Evolutionary conservation across 2,329 filamentous ascomycete genomes (phyloP).

Genomic region (Pseudocercospora fijiensis): DNA sequence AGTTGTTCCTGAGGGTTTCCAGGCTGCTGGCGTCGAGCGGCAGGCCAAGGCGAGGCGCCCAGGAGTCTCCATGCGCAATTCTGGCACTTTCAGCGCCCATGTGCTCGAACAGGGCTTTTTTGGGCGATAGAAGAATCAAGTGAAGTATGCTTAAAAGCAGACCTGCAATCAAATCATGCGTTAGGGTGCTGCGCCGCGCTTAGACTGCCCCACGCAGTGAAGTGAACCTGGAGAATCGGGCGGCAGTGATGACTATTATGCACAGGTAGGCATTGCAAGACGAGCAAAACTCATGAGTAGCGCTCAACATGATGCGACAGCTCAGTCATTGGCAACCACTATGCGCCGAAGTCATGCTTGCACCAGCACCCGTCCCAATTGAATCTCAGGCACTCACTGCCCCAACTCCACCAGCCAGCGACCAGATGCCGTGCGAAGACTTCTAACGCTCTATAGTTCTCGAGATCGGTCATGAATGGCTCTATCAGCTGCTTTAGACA

Average conservation of each 20-base stretch:
- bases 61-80: background rate
- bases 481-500: conserved; percentile 64
- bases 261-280: background rate
- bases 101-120: background rate
- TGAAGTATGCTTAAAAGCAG: background rate
- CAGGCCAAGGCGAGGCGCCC: background rate
- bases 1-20: background rate
- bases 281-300: background rate
- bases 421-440: conserved; percentile 74
- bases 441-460: conserved; percentile 63
- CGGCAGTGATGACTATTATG: background rate
- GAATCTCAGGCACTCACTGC: conserved; percentile 69
- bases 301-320: background rate
- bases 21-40: background rate
- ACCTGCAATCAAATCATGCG: background rate
- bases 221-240: background rate
- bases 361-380: conserved; percentile 59
- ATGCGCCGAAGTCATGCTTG: background rate
- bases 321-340: background rate
- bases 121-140: background rate
- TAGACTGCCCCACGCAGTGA: background rate
- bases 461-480: conserved; percentile 48
- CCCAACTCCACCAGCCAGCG: conserved; percentile 76
- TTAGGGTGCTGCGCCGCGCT: background rate
- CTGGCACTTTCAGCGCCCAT: background rate